These are phyloP conservation scores for Hyphopichia wangnamkhiaoensis DNA, from an alignment of 1,139 yeast species.

Conservation along the genomic window DNA sequence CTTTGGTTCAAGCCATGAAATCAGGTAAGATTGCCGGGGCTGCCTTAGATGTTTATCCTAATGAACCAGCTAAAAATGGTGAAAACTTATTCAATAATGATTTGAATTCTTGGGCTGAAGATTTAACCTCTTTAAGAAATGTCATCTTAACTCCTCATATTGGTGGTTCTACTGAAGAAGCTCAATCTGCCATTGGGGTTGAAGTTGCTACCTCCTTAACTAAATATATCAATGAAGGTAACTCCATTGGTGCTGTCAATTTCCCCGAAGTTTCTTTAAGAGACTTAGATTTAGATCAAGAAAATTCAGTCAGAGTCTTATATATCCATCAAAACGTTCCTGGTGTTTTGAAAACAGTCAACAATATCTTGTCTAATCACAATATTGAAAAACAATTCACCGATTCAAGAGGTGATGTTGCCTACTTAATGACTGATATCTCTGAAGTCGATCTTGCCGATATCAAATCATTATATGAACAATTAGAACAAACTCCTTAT, in stretches of 20 bases:
- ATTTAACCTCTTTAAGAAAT: conserved; percentile 79
- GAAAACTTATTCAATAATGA: conserved; percentile 70
- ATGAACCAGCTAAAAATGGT: conserved; percentile 98
- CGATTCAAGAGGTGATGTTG: conserved; percentile 94
- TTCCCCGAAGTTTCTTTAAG: conserved; percentile 98
- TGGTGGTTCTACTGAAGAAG: conserved; percentile 99
- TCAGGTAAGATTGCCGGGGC: conserved; percentile 96
- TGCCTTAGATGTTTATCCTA: conserved; percentile 94
- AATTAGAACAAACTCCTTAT: conserved; percentile 87
- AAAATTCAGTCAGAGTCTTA: conserved; percentile 86
- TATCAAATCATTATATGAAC: conserved; percentile 81
- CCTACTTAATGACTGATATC: conserved; percentile 97
- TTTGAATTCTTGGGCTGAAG: conserved; percentile 82
- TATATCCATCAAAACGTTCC: conserved; percentile 98
- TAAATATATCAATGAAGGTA: conserved; percentile 94
- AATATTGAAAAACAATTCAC: conserved; percentile 97
- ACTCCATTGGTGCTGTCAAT: conserved; percentile 94
- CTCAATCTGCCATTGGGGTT: conserved; percentile 95
- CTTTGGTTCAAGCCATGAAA: conserved; percentile 87
- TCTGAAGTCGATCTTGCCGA: conserved; percentile 81
- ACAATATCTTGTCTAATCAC: conserved; percentile 91
- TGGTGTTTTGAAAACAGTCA: conserved; percentile 96
- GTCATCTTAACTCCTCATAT: conserved; percentile 95
- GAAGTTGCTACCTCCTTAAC: conserved; percentile 88
- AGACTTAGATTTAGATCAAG: conserved; percentile 85